Percentiles rank a stretch among this genome's conserved stretches.
Evolutionary conservation across 257 asterid species (phyloP).

Genomic region (Forsythia viridissima): DNA sequence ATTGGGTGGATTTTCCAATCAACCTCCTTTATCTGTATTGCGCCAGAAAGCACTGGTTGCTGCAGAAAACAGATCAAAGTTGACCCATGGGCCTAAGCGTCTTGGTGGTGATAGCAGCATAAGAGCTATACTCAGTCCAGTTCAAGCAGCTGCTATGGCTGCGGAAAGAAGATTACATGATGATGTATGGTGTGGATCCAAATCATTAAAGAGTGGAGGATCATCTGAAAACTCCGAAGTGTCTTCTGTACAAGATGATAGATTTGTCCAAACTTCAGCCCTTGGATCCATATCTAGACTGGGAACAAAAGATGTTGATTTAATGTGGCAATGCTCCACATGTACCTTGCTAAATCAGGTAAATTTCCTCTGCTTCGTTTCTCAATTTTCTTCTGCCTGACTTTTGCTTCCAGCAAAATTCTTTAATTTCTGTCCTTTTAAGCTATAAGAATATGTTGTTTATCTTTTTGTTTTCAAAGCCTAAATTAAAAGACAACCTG

Average conservation of each 20-base stretch:
- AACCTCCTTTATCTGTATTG: conserved; percentile 58
- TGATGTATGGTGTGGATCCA: conserved; percentile 82
- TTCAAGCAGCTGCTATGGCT: conserved; percentile 97
- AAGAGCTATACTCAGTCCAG: conserved; percentile 63
- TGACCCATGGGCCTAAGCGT: conserved; percentile 65
- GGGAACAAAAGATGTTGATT: conserved; percentile 32
- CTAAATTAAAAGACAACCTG: too few relatives aligned
- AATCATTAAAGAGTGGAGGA: conserved; percentile 44
- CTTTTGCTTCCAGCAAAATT: conserved; percentile 2
- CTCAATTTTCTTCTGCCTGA: background rate
- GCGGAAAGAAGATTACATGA: conserved; percentile 84
- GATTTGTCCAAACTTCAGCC: conserved; percentile 20
- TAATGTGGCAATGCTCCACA: conserved; percentile 57
- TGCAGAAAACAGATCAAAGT: conserved; percentile 60
- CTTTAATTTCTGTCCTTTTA: background rate
- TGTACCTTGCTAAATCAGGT: conserved; percentile 76
- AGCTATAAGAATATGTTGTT: background rate
- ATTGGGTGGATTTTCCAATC: conserved; percentile 77
- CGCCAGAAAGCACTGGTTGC: conserved; percentile 65
- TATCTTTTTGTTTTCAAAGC: background rate
- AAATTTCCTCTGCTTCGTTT: conserved; percentile 16
- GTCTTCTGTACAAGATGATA: conserved; percentile 18
- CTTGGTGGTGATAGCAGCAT: conserved; percentile 77
- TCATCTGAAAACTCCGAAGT: conserved; percentile 40
- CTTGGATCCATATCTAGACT: conserved; percentile 25